Conservation (phyloP, 306 rosid genomes). For the Quercus ilex region DNA sequence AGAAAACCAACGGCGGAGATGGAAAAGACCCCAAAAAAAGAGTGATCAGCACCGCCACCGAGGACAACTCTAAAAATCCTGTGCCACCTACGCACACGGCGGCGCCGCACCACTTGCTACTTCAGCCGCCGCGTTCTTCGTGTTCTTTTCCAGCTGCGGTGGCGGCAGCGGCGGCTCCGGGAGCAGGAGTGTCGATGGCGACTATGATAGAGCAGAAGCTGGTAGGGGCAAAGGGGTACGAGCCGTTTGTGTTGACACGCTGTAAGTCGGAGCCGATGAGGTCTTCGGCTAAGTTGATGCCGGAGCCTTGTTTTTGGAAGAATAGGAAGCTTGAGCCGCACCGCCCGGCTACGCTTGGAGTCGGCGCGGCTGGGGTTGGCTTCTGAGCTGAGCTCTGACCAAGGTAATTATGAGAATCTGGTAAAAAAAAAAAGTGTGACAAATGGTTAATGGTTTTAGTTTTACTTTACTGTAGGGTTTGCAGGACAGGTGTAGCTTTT, state of each 20-base stretch:
- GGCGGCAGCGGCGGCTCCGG: constrained; percentile 8
- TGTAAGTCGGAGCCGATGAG: constrained; percentile 98
- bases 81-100: neutral
- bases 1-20: constrained; percentile 24
- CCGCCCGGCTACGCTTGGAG: constrained; percentile 58
- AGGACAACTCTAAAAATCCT: constrained; percentile 15
- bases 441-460: neutral
- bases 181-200: constrained; percentile 56
- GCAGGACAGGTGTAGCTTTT: constrained; percentile 10
- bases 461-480: constrained; percentile 21
- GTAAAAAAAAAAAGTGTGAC: neutral
- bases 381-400: constrained; percentile 27
- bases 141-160: constrained; percentile 59
- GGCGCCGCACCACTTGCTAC: neutral
- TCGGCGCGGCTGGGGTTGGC: constrained; percentile 87
- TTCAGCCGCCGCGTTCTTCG: constrained; percentile 80
- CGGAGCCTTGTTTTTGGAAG: constrained; percentile 87
- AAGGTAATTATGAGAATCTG: neutral
- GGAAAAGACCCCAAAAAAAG: constrained; percentile 31
- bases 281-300: constrained; percentile 55
- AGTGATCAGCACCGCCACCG: neutral
- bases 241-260: constrained; percentile 83
- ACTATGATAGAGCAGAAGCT: constrained; percentile 74
- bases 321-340: constrained; percentile 70
- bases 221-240: constrained; percentile 57